Conservation (phyloP, 164 flowering plant genomes). For the Sextonia rubra region DNA sequence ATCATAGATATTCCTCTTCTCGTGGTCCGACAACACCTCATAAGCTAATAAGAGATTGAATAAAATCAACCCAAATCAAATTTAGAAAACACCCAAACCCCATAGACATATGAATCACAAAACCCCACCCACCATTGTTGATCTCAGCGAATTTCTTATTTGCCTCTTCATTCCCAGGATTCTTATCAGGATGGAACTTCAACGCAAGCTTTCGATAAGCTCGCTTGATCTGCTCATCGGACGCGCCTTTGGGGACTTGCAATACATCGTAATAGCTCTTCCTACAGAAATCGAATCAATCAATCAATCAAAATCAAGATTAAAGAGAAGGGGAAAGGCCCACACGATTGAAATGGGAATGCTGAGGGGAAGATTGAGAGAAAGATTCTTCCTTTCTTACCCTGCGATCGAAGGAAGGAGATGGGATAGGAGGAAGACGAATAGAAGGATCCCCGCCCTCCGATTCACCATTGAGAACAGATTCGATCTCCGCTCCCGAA, state of each 20-base stretch:
- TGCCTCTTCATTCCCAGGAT: conserved; percentile 97
- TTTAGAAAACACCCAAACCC: not conserved
- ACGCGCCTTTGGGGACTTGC: conserved; percentile 83
- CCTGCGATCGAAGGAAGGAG: conserved; percentile 12
- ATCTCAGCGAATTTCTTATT: conserved; percentile 89
- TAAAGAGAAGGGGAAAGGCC: not conserved
- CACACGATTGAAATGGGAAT: not conserved
- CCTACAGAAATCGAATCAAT: conserved; percentile 25
- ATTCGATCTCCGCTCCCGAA: conserved; percentile 22
- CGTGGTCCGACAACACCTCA: conserved; percentile 85
- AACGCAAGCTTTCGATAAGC: conserved; percentile 91
- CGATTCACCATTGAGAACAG: conserved; percentile 39
- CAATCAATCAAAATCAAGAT: not conserved
- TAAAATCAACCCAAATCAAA: not conserved
- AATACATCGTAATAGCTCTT: conserved; percentile 89
- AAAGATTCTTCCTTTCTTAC: conserved; percentile 3
- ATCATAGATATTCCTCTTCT: conserved; percentile 91
- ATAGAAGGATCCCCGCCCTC: conserved; percentile 3
- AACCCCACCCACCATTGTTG: conserved; percentile 66
- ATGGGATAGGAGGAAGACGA: conserved; percentile 5
- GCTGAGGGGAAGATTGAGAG: not conserved
- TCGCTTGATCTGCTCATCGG: conserved; percentile 96
- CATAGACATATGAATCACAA: not conserved
- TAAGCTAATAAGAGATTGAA: conserved; percentile 51
- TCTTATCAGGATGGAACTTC: conserved; percentile 99